Percentiles rank a stretch among this genome's conserved stretches.
Conservation (phyloP, 2,329 filamentous ascomycete species). For the Trichoderma breve region DNA sequence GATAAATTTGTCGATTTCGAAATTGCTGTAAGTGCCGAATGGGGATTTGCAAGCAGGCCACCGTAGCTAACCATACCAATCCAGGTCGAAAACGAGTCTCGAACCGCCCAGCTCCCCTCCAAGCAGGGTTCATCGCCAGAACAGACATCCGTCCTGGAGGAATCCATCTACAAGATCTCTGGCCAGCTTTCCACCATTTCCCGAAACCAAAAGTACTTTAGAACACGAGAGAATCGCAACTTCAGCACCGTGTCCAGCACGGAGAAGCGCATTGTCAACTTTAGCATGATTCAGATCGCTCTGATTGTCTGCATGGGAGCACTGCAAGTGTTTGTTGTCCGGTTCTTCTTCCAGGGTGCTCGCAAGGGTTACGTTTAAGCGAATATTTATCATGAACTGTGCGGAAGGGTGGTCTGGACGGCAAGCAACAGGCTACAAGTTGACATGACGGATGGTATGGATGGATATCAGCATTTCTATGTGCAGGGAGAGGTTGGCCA, state of each 20-base stretch:
- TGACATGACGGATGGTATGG: background rate
- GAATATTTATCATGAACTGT: background rate
- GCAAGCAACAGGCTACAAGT: background rate
- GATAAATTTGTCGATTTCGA: conserved; percentile 99
- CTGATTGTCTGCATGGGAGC: conserved; percentile 95
- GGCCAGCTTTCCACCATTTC: conserved; percentile 91
- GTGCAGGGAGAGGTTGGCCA: conserved; percentile 13
- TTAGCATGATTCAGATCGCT: conserved; percentile 86
- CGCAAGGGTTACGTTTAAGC: conserved; percentile 67
- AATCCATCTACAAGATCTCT: conserved; percentile 93
- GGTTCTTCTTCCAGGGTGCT: conserved; percentile 92
- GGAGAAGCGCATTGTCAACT: conserved; percentile 94
- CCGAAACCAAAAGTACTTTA: conserved; percentile 98
- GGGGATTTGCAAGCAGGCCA: background rate
- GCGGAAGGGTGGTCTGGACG: no score
- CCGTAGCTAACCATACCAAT: background rate
- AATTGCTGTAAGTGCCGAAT: conserved; percentile 62
- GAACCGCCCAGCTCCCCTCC: conserved; percentile 71
- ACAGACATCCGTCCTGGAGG: conserved; percentile 84
- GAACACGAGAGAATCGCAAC: conserved; percentile 96
- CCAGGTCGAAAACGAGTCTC: conserved; percentile 87
- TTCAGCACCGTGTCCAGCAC: conserved; percentile 97
- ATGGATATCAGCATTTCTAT: conserved; percentile 27
- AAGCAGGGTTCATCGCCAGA: conserved; percentile 87
- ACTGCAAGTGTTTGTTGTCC: conserved; percentile 93